Evolutionary conservation across 139 green algal species (phyloP).

Genomic region (Ettlia oleoabundans): DNA sequence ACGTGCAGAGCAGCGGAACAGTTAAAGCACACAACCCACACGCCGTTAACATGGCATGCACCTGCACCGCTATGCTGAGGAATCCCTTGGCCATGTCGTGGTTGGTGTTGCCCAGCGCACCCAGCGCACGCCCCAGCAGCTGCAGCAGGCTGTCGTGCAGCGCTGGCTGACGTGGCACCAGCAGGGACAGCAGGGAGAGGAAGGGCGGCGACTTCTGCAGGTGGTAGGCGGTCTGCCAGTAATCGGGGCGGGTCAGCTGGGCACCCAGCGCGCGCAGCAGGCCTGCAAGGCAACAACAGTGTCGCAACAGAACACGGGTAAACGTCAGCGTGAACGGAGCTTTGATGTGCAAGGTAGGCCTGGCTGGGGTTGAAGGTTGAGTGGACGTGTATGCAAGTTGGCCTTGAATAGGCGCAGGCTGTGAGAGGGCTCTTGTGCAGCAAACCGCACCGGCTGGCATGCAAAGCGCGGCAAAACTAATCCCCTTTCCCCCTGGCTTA

Average conservation of each 20-base stretch:
- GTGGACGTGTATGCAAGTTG: too few relatives aligned
- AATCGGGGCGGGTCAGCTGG: slow-evolving; percentile 31
- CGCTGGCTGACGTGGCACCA: slow-evolving; percentile 47
- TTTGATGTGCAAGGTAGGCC: too few relatives aligned
- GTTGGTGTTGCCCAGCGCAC: slow-evolving; percentile 47
- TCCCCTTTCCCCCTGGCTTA: not conserved
- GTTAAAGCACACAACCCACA: too few relatives aligned
- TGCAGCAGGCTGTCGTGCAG: slow-evolving; percentile 42
- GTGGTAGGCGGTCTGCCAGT: slow-evolving; percentile 52
- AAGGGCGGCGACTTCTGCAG: slow-evolving; percentile 45
- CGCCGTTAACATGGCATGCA: too few relatives aligned
- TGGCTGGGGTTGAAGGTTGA: too few relatives aligned
- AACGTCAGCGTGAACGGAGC: too few relatives aligned
- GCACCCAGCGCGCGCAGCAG: slow-evolving; percentile 41
- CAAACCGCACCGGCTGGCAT: not conserved
- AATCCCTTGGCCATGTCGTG: slow-evolving; percentile 43
- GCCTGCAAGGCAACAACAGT: slow-evolving; percentile 8
- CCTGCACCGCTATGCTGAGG: slow-evolving; percentile 41
- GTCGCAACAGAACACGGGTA: not conserved
- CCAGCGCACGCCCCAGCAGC: slow-evolving; percentile 38
- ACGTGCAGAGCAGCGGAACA: not conserved
- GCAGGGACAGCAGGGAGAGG: slow-evolving; percentile 42
- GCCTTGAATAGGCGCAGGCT: too few relatives aligned
- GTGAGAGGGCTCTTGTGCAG: too few relatives aligned
- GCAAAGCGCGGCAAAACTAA: not conserved